Evolutionary conservation across 495 filamentous ascomycete genomes (phyloP), one percentile per base, ranked within the genome.

Genomic region (Bryoglossum gracile): DNA sequence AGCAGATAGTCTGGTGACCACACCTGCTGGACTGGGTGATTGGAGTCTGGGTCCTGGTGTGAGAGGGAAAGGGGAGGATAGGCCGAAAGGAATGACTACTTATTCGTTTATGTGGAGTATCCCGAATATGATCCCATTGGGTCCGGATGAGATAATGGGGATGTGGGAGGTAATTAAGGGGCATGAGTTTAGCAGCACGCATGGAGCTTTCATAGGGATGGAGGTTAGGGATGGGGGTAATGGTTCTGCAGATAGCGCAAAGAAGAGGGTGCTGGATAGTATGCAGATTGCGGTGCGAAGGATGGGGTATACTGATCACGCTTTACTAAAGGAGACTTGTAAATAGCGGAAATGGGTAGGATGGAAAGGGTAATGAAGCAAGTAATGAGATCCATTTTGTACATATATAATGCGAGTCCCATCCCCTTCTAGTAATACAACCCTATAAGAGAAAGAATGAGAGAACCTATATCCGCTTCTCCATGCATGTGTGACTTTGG

Each of bases 81-180:
- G 82, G 18, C 75, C 71, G 3, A 49, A 63, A 4, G 80, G 76
- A 0, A 76, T 80, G 46, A 81, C 74, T 6, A 76, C 70, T 32
- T 91, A 76, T 62, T 60, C 77, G 3, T 89, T 91, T 65, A 81
- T 85, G 80, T 89, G 81, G 80, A 83, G 78, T 16, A 82, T 83
- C 56, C 86, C 86, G 3, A 89, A 91, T 61, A 81, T 83, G 76
- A 87, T 89, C 16, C 86, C 86, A 0, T 72, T 89, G 3, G 55
- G 69, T n/a, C 72, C 80, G 3, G 56, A 65, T 14, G 73, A 75
- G 58, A 70, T 85, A 32, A 53, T 63, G 44, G 59, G 59, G 19
- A 80, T 79, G 69, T 81, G 69, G 73, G 43, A 46, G 0, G 61
- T 73, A 0, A 51, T 84, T 14, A 74, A 69, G 62, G 63, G 67